Percentiles rank a stretch among this genome's conserved stretches.
Evolutionary conservation across 306 rosid genomes (phyloP).

Genomic region (Leucaena leucocephala): DNA sequence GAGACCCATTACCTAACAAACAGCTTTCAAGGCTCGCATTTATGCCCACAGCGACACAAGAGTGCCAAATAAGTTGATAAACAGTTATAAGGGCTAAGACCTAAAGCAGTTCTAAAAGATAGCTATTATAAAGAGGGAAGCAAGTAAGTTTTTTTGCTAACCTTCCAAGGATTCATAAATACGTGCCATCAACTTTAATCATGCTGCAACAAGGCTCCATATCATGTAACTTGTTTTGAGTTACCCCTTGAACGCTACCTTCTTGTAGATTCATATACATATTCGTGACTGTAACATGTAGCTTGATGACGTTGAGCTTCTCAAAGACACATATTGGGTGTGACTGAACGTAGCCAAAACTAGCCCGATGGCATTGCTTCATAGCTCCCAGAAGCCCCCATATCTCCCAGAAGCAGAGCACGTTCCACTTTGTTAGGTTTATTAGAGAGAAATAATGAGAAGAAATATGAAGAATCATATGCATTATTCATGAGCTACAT

Average conservation of each 20-base stretch:
- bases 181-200: slow-evolving; percentile 33
- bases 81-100: slow-evolving; percentile 10
- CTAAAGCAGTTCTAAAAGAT: slow-evolving; percentile 29
- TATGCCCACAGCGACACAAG: slow-evolving; percentile 26
- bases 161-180: slow-evolving; percentile 33
- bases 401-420: neutral
- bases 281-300: slow-evolving; percentile 19
- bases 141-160: slow-evolving; percentile 29
- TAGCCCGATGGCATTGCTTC: neutral
- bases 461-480: too few species aligned
- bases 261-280: slow-evolving; percentile 9
- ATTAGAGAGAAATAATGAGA: too few species aligned
- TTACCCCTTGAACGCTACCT: slow-evolving; percentile 27
- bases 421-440: too few species aligned
- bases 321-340: neutral
- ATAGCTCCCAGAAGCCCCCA: neutral
- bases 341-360: neutral
- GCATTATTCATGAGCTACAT: too few species aligned
- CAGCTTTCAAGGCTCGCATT: slow-evolving; percentile 15
- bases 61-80: slow-evolving; percentile 20
- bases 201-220: slow-evolving; percentile 29
- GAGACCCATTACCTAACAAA: slow-evolving; percentile 28
- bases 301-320: neutral
- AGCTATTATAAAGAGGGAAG: slow-evolving; percentile 21
- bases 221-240: slow-evolving; percentile 4